These are phyloP conservation scores for Coleophoma cylindrospora DNA, from an alignment of 2,329 filamentous ascomycete species.

Conservation along the genomic window DNA sequence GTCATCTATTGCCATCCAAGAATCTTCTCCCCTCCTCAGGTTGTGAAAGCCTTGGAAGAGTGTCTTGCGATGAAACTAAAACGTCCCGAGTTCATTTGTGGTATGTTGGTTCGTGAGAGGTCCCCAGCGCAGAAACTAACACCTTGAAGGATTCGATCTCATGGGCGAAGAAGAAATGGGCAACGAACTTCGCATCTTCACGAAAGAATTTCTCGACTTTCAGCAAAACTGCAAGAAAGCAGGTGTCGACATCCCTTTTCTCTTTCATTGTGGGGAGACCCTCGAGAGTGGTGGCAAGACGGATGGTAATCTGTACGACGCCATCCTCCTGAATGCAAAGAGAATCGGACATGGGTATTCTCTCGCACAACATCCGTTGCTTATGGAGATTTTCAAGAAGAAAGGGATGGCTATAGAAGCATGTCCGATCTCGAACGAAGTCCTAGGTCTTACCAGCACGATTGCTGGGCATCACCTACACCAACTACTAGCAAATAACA, in stretches of 20 bases:
- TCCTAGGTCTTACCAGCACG: conserved; percentile 63
- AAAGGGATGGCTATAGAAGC: conserved; percentile 67
- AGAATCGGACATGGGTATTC: conserved; percentile 73
- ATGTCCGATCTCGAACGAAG: conserved; percentile 74
- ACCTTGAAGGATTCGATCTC: conserved; percentile 56
- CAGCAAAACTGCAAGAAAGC: conserved; percentile 41
- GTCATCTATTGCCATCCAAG: conserved; percentile 68
- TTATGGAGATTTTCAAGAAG: conserved; percentile 62
- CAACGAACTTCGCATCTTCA: conserved; percentile 54
- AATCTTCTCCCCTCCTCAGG: conserved; percentile 43
- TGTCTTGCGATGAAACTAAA: conserved; percentile 55
- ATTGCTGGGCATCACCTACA: conserved; percentile 64
- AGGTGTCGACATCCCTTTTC: conserved; percentile 58
- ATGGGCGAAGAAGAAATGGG: conserved; percentile 61
- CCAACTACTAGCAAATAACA: conserved; percentile 62
- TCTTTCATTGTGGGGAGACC: conserved; percentile 75
- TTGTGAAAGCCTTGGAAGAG: conserved; percentile 50
- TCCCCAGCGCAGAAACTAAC: neutral
- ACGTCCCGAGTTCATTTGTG: conserved; percentile 58
- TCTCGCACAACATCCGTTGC: conserved; percentile 57
- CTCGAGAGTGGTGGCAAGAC: conserved; percentile 58
- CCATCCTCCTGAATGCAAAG: conserved; percentile 59
- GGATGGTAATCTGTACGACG: conserved; percentile 66
- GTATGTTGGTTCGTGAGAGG: conserved; percentile 33
- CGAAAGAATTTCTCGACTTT: conserved; percentile 52